Evolutionary conservation across 2,329 filamentous ascomycete genomes (phyloP), one percentile per base, ranked within the genome.

Genomic region (Aureobasidium sp.): DNA sequence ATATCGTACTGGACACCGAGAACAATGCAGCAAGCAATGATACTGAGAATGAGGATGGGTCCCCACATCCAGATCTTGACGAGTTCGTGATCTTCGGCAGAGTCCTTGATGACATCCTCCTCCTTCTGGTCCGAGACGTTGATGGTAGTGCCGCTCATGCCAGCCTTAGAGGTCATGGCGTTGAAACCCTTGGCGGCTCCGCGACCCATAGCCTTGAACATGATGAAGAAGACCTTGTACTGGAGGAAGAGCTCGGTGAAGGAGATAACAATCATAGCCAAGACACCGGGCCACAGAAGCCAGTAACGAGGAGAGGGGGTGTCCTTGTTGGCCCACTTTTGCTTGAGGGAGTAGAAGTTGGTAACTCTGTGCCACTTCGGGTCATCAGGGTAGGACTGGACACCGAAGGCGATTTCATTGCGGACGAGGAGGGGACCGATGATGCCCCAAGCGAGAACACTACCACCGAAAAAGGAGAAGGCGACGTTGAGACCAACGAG

Each of bases 401-500:
- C 16, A 34, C 57, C 57, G 15, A 60, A 75, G 66, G 79, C 72
- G 70, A 65, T 73, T 62, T 78, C 78, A 62, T 80, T 77, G 66
- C 77, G 74, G 2, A 84, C 79, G 9, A 84, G 77, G 11, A 76
- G 66, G 21, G 83, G 83, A 1, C 81, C 83, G 62, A 85, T 83
- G 63, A 85, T 73, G 44, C 72, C 78, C 80, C 80, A 84, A 44
- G 81, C 81, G 29, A 82, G 68, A 52, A 84, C 73, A 16, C 79
- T 78, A 21, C 83, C 83, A 16, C 68, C 73, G 62, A 81, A 81
- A 76, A 83, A 83, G 9, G 82, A 85, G 61, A 82, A 67, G 16
- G 81, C 79, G 21, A 81, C 77, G 69, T 84, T 84, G 63, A 83
- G 71, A 62, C 81, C 81, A 65, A 83, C 80, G 36, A 84, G 76